Evolutionary conservation across 768 basidiomycete genomes (phyloP), one percentile per base, ranked within the genome.

Genomic region (Lactarius psammicola): DNA sequence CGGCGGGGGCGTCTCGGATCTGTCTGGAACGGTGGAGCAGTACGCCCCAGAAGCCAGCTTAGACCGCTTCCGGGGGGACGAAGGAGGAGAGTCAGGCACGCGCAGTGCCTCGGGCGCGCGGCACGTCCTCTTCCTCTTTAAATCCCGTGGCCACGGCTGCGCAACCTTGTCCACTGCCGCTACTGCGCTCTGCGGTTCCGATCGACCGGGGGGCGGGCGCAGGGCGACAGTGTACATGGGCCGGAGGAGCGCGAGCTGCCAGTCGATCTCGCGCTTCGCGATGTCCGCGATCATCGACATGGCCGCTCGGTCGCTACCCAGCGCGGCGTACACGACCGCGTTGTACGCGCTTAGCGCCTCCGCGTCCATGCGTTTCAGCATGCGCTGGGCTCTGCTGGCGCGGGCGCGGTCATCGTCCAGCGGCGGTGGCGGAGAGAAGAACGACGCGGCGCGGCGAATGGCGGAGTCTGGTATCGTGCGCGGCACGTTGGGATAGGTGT

Each of bases 201-300:
- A n/a, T n/a, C n/a, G n/a, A n/a, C n/a, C n/a, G n/a, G n/a, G n/a
- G n/a, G n/a, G n/a, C n/a, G n/a, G 30, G 0, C 0, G 28, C 7
- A 30, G n/a, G 17, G 3, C 9, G 6, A 7, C 20, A 23, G 33
- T 15, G 13, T 30, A 53, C 42, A 55, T 30, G 1, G 59, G 64
- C 44, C 13, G 60, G 49, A 42, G 26, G 59, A 68, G 6, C 18
- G 13, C 44, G 4, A 60, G n/a, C 20, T 68, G 67, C 67, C 64
- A 68, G 2, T 46, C 59, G 33, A 68, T 49, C 64, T 68, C 67
- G 5, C 26, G 33, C 55, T n/a, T 23, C 20, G 26, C 67, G 17
- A 60, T 10, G 23, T 54, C 13, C 9, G 54, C 56, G 26, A 68
- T 66, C 15, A 36, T 26, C 8, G 38, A 8, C 67, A 68, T 68